Evolutionary conservation across 1,284 basidiomycete species (phyloP), one percentile per base, ranked within the genome.

Genomic region (Leucoagaricus sp.): DNA sequence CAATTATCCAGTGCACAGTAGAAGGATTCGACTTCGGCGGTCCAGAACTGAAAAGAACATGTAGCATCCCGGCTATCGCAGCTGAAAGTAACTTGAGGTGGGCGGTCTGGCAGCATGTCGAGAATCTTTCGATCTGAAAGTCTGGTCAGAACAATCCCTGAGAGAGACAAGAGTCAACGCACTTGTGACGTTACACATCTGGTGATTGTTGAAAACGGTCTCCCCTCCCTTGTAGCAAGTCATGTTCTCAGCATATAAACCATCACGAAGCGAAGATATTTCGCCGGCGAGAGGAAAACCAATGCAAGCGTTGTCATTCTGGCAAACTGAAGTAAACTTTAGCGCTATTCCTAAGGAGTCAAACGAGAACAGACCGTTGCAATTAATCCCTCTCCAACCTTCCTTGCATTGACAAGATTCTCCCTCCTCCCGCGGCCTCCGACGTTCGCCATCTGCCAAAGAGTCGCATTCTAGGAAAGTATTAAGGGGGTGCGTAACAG

Each of bases 131-230:
- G 62, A 61, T 75, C 72, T 74, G 52, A 10, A 31, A n/a, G 45
- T 19, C 5, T 26, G 28, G 50, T 48, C 48, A 47, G 40, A 45
- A n/a, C n/a, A n/a, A n/a, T n/a, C 42, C 12, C 19, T 29, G 36
- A 55, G 21, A 56, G 15, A n/a, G 9, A 21, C 9, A 15, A 31
- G 36, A n/a, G 25, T 23, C 29, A 17, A 77, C 91, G 66, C 67
- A 95, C 93, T 98, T 13, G 96, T 98, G 26, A 99, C 96, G 69
- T 98, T 87, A 75, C 96, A 99, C 86, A 97, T 93, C 71, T 99
- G 96, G 71, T 95, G 94, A 66, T 95, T 95, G 69, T 86, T 88
- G 72, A 93, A 90, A 13, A 99, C 89, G 0, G 94, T 94, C 66
- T 91, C 84, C 12, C 96, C 96, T 44, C 91, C 93, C 56, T 82